Percentiles rank a stretch among this genome's conserved stretches.
These are phyloP conservation scores for Podospora appendiculata DNA, from an alignment of 495 filamentous ascomycete genomes.

Conservation along the genomic window DNA sequence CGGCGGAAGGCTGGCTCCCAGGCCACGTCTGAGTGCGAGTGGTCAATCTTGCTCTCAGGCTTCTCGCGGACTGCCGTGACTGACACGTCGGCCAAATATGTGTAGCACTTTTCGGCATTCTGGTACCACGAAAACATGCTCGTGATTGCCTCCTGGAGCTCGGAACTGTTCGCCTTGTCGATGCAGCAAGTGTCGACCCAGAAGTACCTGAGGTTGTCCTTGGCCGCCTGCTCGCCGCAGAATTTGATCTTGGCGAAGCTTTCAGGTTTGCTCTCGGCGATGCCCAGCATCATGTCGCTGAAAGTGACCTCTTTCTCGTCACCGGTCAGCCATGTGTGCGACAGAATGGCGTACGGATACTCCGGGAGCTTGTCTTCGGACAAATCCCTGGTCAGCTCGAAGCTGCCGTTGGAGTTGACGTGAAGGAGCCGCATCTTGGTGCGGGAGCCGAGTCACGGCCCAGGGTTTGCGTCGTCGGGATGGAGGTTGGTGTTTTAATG, in stretches of 20 bases:
- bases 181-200: slow-evolving; percentile 4
- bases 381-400: neutral
- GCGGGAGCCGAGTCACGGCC: neutral
- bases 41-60: neutral
- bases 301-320: slow-evolving; percentile 16
- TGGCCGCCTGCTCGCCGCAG: slow-evolving; percentile 19
- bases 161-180: slow-evolving; percentile 6
- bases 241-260: slow-evolving; percentile 24
- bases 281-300: slow-evolving; percentile 9
- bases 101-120: slow-evolving; percentile 19
- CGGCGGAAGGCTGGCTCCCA: neutral
- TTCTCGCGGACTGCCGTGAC: neutral
- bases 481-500: neutral
- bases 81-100: slow-evolving; percentile 20
- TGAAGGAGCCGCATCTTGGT: neutral
- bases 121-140: slow-evolving; percentile 26
- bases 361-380: slow-evolving; percentile 1
- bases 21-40: neutral
- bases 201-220: slow-evolving; percentile 8
- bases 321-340: slow-evolving; percentile 13
- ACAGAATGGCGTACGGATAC: slow-evolving; percentile 16
- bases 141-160: slow-evolving; percentile 23
- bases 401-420: neutral
- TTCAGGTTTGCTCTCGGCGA: slow-evolving; percentile 10
- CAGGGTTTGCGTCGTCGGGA: neutral